phyloP scores from a whole-genome alignment of 306 rosid genomes.

The Oemleria cerasiformis region DNA sequence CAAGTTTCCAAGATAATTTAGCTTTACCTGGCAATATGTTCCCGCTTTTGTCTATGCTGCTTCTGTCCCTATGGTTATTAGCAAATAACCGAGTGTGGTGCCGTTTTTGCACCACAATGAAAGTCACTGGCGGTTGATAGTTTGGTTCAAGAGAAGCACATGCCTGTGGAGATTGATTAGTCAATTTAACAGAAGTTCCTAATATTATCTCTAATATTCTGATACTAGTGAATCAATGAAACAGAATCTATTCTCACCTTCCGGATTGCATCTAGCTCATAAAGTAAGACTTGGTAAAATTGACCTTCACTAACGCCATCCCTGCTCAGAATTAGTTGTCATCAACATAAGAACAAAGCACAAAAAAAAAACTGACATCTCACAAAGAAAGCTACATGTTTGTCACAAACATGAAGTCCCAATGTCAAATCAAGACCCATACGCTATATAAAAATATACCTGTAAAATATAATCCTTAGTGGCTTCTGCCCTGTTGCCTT shows the following conservation, averaged over 20 bases:
- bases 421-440: not conserved
- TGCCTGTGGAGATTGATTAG: constrained; percentile 43
- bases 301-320: constrained; percentile 98
- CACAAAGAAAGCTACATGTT: not conserved
- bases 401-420: not conserved
- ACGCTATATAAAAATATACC: constrained; percentile 37
- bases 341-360: not conserved
- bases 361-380: not conserved
- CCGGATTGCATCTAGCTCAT: constrained; percentile 85
- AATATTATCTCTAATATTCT: not conserved
- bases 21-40: constrained; percentile 75
- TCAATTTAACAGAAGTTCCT: constrained; percentile 3
- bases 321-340: constrained; percentile 42
- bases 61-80: constrained; percentile 69
- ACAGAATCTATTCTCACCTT: constrained; percentile 46
- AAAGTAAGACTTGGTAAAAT: constrained; percentile 85
- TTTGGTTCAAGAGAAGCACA: constrained; percentile 92
- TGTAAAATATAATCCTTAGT: constrained; percentile 80
- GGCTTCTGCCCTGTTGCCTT: constrained; percentile 98
- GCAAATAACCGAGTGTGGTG: constrained; percentile 89
- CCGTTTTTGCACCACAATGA: constrained; percentile 88
- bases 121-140: constrained; percentile 94
- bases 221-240: not conserved
- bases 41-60: constrained; percentile 86
- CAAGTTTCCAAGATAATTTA: constrained; percentile 15